Conservation (phyloP, 495 filamentous ascomycete species). For the Penicillium flavigenum region DNA sequence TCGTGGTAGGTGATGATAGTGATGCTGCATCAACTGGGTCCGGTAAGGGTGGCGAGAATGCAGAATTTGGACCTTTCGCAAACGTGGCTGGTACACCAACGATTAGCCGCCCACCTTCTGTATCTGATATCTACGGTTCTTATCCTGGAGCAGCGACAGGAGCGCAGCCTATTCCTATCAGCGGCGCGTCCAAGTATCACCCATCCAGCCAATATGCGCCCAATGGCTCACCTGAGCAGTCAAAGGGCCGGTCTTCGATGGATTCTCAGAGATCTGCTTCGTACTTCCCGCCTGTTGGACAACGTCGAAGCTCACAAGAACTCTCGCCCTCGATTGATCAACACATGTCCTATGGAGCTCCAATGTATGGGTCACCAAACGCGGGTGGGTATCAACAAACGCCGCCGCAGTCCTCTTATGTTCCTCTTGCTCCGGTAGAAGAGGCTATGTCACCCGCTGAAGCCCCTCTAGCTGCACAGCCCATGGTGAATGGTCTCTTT, state of each 20-base stretch:
- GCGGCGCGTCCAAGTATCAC: conserved; percentile 62
- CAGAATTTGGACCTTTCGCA: conserved; percentile 74
- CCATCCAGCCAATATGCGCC: conserved; percentile 53
- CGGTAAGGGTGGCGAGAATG: conserved; percentile 49
- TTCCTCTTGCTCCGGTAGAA: conserved; percentile 48
- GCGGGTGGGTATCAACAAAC: conserved; percentile 46
- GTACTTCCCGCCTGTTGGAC: conserved; percentile 28
- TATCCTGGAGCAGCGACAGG: conserved; percentile 40
- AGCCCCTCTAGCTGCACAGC: conserved; percentile 17
- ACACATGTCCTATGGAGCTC: conserved; percentile 29
- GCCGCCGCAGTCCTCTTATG: conserved; percentile 49
- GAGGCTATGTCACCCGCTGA: conserved; percentile 37
- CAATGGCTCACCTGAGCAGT: conserved; percentile 50
- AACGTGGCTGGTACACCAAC: conserved; percentile 76
- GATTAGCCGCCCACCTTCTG: conserved; percentile 77
- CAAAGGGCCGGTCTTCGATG: conserved; percentile 43
- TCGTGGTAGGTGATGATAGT: conserved; percentile 87
- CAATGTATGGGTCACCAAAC: conserved; percentile 40
- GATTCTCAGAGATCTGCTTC: conserved; percentile 49
- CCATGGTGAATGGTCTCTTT: conserved; percentile 29
- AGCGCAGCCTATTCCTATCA: conserved; percentile 37
- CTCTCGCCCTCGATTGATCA: conserved; percentile 37
- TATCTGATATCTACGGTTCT: conserved; percentile 72
- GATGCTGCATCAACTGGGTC: conserved; percentile 60
- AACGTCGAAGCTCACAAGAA: conserved; percentile 46